Evolutionary conservation across 164 flowering plant genomes (phyloP), one percentile per base, ranked within the genome.

Genomic region (Aristolochia fimbriata): DNA sequence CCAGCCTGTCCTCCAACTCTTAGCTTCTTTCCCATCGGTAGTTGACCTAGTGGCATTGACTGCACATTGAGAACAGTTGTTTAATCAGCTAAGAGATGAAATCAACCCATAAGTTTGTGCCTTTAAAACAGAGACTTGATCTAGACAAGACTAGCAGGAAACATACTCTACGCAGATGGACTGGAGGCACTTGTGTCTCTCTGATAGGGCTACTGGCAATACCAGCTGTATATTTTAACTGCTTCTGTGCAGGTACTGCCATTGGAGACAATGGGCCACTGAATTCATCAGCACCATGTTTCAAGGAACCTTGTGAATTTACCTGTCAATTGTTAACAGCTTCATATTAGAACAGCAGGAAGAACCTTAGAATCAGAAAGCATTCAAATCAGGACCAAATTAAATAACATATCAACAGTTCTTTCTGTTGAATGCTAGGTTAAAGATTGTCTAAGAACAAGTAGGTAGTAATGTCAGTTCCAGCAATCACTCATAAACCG

Each of bases 151-250:
- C n/a, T 55, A 48, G 53, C 30, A 59, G 58, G 45, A n/a, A 27
- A n/a, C 24, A 19, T 47, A 87, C 96, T 92, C 84, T 88, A 70
- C 83, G 70, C 57, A 70, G 68, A 61, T 76, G 84, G 71, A 81
- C 80, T 47, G 80, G 55, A 56, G 78, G 81, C 16, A 83, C 80
- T 31, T 80, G 81, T 49, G 87, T 78, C 20, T 78, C 86, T 68
- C 76, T 77, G 24, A 70, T 71, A 19, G 90, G 74, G 48, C 85
- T 77, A 74, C 84, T 93, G 37, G 76, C 96, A 67, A 93, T 77
- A 46, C 97, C 99, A 16, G 92, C 83, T 33, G 91, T 80, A 70
- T 81, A 93, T 69, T 86, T 88, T 30, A 90, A 84, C 76, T 93
- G 97, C 66, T 90, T 90, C 73, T 78, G 96, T 51, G 88, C 97